phyloP scores from a whole-genome alignment of 331 rosid species.

The Quercus phellos region DNA sequence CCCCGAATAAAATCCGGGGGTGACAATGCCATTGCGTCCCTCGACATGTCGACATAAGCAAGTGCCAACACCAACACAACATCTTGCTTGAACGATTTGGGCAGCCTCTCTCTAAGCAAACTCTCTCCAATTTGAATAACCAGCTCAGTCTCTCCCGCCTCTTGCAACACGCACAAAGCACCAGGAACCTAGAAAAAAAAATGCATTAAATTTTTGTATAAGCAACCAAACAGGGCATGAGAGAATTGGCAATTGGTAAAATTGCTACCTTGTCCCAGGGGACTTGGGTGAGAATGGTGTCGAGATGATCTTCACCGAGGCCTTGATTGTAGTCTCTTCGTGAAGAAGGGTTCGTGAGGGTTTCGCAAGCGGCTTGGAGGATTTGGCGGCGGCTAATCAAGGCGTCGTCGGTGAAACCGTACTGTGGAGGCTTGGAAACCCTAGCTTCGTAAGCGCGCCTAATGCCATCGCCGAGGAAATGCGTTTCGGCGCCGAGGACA shows the following conservation, averaged over 20 bases:
- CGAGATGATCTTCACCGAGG: conserved; percentile 56
- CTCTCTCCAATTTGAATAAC: conserved; percentile 73
- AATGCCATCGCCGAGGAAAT: conserved; percentile 84
- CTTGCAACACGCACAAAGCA: conserved; percentile 84
- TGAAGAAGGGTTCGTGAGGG: conserved; percentile 60
- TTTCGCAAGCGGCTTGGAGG: conserved; percentile 91
- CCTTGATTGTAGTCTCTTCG: conserved; percentile 80
- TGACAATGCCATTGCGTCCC: conserved; percentile 85
- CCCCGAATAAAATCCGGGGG: conserved; percentile 77
- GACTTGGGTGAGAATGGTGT: conserved; percentile 59
- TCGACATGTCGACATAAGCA: conserved; percentile 79
- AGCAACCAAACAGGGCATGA: neutral
- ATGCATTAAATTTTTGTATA: neutral
- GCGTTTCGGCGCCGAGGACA: conserved; percentile 78
- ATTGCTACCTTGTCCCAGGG: conserved; percentile 74
- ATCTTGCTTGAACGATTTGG: conserved; percentile 89
- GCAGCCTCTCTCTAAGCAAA: conserved; percentile 78
- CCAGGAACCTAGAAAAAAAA: conserved; percentile 75
- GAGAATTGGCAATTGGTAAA: neutral
- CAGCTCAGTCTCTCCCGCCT: conserved; percentile 76
- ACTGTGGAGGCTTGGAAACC: conserved; percentile 83
- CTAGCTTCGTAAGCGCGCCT: conserved; percentile 77
- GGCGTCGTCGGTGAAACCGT: conserved; percentile 75
- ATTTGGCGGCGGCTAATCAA: conserved; percentile 80
- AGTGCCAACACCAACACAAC: conserved; percentile 86